phyloP scores from a whole-genome alignment of 2,329 filamentous ascomycete species.

The Fusarium penzigii region DNA sequence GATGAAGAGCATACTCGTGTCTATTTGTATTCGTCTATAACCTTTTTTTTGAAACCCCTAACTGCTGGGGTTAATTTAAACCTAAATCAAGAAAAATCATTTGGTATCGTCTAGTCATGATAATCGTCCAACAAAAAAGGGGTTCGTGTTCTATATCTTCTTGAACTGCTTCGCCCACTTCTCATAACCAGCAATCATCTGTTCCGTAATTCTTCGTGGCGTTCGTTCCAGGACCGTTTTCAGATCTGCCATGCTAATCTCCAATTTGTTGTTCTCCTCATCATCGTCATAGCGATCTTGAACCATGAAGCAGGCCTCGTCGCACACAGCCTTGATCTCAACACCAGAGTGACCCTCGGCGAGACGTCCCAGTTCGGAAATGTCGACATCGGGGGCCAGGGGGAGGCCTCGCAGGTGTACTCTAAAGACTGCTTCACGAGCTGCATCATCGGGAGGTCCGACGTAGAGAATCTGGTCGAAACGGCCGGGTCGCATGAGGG shows the following conservation, averaged over 20 bases:
- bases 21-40: background rate
- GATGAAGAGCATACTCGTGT: conserved; percentile 9
- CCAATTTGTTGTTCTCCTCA: conserved; percentile 30
- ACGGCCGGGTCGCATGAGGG: conserved; percentile 80
- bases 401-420: conserved; percentile 65
- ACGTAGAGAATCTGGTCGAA: conserved; percentile 87
- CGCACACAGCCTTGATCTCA: conserved; percentile 65
- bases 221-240: conserved; percentile 45
- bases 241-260: conserved; percentile 46
- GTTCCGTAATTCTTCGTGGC: conserved; percentile 59
- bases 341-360: conserved; percentile 84
- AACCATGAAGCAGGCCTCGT: conserved; percentile 45
- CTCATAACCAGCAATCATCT: conserved; percentile 60
- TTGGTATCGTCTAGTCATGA: background rate
- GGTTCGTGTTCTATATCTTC: conserved; percentile 1
- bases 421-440: conserved; percentile 73
- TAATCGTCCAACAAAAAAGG: background rate
- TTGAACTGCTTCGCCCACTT: conserved; percentile 50
- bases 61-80: background rate
- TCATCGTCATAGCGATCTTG: conserved; percentile 38
- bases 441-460: conserved; percentile 72
- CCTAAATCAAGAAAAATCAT: background rate
- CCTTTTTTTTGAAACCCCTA: background rate
- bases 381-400: conserved; percentile 63
- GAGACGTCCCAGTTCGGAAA: conserved; percentile 59